Base-by-base conservation (phyloP, 1,139 yeast species). In the Sugiyamaella xylanicola region DNA sequence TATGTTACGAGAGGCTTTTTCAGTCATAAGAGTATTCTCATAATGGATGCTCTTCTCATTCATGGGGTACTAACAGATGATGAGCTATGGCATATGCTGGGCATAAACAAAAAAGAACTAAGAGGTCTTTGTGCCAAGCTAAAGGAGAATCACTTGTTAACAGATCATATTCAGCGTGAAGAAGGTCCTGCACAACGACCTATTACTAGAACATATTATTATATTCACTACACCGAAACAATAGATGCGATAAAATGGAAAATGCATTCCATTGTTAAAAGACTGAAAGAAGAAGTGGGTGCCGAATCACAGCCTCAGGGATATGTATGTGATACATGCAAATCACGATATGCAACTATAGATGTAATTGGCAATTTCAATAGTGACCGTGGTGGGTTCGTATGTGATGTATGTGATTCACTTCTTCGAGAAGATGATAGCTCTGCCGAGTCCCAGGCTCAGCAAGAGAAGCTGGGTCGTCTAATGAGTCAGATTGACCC, bases 181-280 rank as follows among this genome's bases (percentile, higher is more conserved):
- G 96, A 87, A 57, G 88, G 86, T 48, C 79, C 81, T 4, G 87
- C 84, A 59, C 87, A 81, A 62, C 78, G 96, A 59, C 82, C 87
- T 55, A 77, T 79, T 44, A 81, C 88, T 19, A 79, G 92, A 67
- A 87, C 95, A 0, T 93, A 91, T 69, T 93, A 85, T 72, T 93
- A 82, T 69, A 85, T 93, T 56, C 97, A 90, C 67, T 84, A 83
- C 68, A 90, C 97, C 1, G 96, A 91, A 68, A 96, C 98, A 1
- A 88, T 95, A 48, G 99, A 93, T 73, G 84, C 97, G 15, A 85
- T 93, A 68, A 93, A 95, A 72, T 95, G 97, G 98, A 91, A 92
- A 68, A 89, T 93, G 59, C 97, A 93, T 69, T 82, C 88, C 45
- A 80, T 95, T 42, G 98, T 90, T 13, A 86, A 85, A 63, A 73